These are phyloP conservation scores for Leucaena leucocephala DNA, from an alignment of 306 rosid genomes.

Conservation along the genomic window DNA sequence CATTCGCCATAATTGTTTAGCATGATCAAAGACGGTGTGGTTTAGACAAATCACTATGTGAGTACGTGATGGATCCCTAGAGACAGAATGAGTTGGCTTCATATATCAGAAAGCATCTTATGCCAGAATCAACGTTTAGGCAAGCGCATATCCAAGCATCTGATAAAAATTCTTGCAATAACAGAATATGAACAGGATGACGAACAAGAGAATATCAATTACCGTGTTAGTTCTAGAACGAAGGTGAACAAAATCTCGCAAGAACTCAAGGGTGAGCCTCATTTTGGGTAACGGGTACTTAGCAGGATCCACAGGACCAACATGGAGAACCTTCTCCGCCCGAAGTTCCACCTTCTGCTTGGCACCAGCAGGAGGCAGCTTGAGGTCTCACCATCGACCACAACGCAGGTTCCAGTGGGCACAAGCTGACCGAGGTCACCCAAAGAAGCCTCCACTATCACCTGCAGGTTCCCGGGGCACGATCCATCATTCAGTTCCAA, in stretches of 20 bases:
- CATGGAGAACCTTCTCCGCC: conserved; percentile 71
- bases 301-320: conserved; percentile 85
- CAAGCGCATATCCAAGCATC: not conserved
- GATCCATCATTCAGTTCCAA: conserved; percentile 90
- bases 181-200: not conserved
- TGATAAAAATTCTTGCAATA: not conserved
- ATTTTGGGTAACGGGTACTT: conserved; percentile 86
- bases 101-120: not conserved
- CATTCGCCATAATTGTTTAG: not conserved
- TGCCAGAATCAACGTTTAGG: not conserved
- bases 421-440: conserved; percentile 79
- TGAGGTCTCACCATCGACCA: conserved; percentile 72
- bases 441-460: conserved; percentile 76
- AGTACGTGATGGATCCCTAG: not conserved
- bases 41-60: not conserved
- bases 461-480: conserved; percentile 79
- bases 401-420: conserved; percentile 77
- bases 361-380: conserved; percentile 77
- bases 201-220: not conserved
- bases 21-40: not conserved
- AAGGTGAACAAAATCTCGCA: conserved; percentile 83
- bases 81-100: not conserved
- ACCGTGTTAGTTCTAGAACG: conserved; percentile 94
- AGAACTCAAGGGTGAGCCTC: conserved; percentile 73
- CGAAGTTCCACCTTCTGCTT: conserved; percentile 90